These are phyloP conservation scores for Entomortierella beljakovae DNA, from an alignment of 192 early-diverging fungal genomes.

Conservation along the genomic window DNA sequence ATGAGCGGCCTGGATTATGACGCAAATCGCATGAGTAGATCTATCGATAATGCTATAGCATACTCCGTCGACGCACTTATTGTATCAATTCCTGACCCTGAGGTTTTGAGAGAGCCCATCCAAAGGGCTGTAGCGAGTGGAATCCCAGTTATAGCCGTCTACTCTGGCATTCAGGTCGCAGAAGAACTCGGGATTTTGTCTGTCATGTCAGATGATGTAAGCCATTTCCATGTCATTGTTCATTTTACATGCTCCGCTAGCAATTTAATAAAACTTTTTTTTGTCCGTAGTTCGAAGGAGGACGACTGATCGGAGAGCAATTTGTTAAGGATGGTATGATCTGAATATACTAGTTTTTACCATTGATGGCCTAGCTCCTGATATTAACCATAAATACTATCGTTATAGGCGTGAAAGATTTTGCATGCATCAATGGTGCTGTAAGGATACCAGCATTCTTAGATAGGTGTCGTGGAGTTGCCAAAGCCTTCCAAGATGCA, in stretches of 20 bases:
- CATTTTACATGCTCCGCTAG: neutral
- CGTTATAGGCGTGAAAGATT: conserved; percentile 28
- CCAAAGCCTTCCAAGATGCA: conserved; percentile 13
- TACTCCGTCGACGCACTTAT: conserved; percentile 33
- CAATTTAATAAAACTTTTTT: neutral
- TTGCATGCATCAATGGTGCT: conserved; percentile 32
- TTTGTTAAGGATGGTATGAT: conserved; percentile 20
- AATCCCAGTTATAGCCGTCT: conserved; percentile 44
- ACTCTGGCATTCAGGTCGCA: conserved; percentile 33
- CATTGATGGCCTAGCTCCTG: no score
- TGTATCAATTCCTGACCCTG: conserved; percentile 40
- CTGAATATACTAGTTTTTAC: neutral
- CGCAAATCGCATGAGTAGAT: conserved; percentile 12
- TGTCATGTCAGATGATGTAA: conserved; percentile 42
- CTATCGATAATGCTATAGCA: conserved; percentile 26
- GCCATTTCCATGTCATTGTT: neutral
- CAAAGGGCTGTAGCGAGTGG: conserved; percentile 4
- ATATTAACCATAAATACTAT: no score
- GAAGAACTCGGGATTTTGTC: conserved; percentile 31
- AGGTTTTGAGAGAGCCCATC: conserved; percentile 22
- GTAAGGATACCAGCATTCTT: conserved; percentile 10
- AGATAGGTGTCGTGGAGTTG: conserved; percentile 36
- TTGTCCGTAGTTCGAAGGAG: conserved; percentile 15
- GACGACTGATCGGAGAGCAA: conserved; percentile 27
- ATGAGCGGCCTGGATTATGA: conserved; percentile 32